These are phyloP conservation scores for Penicillium freii DNA, from an alignment of 2,329 filamentous ascomycete genomes.

Conservation along the genomic window DNA sequence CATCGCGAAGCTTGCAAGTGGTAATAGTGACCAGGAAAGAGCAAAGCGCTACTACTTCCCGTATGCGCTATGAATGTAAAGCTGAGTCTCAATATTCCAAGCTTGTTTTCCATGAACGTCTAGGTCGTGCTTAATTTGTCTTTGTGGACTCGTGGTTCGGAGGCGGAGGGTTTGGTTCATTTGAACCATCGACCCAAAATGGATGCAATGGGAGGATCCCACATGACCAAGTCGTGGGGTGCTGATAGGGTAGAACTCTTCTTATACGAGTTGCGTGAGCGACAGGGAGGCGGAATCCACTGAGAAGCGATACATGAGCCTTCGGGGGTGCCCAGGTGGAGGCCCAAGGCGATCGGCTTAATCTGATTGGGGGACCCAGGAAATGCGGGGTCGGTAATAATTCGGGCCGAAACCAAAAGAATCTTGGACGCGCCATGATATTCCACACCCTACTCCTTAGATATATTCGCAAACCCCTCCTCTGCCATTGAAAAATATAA, in stretches of 20 bases:
- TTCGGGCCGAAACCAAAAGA: not conserved
- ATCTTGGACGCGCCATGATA: too few species aligned
- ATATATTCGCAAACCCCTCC: too few species aligned
- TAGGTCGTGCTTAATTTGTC: not conserved
- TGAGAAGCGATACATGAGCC: not conserved
- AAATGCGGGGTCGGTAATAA: not conserved
- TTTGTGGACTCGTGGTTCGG: not conserved
- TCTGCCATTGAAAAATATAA: too few species aligned
- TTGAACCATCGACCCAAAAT: not conserved
- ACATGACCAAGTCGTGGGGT: not conserved
- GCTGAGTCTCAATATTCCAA: too few species aligned
- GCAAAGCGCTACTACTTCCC: too few species aligned
- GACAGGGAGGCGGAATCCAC: not conserved
- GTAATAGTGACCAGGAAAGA: too few species aligned
- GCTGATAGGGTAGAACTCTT: not conserved
- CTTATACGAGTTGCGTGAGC: not conserved
- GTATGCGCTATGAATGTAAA: too few species aligned
- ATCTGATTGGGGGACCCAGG: not conserved
- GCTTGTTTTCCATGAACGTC: too few species aligned
- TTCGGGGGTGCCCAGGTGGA: not conserved
- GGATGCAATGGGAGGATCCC: not conserved
- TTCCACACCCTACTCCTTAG: too few species aligned
- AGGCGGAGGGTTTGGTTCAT: not conserved
- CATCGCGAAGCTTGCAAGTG: too few species aligned
- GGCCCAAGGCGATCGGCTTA: not conserved